phyloP scores from a whole-genome alignment of 306 rosid species.

The Rubus parviflorus region DNA sequence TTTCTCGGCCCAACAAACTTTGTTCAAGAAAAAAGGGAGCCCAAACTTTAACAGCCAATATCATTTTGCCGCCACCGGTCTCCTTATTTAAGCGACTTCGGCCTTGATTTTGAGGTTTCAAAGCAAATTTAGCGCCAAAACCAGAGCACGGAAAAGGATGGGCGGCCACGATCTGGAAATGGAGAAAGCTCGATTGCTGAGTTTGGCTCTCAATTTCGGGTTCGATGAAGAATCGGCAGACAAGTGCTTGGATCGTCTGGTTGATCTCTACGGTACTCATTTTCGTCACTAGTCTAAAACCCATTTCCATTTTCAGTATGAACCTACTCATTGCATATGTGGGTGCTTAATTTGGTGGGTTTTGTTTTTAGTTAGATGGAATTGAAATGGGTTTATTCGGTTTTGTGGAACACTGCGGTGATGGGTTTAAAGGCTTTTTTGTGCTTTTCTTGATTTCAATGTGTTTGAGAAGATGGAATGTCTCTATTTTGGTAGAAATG shows the following conservation, averaged over 20 bases:
- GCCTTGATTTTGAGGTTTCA: conserved; percentile 1
- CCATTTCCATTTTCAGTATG: conserved; percentile 9
- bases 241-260: conserved; percentile 65
- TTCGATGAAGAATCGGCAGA: conserved; percentile 67
- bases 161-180: conserved; percentile 45
- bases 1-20: not conserved
- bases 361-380: not conserved
- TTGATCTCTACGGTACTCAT: conserved; percentile 67
- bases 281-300: not conserved
- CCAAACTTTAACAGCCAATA: not conserved
- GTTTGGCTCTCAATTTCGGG: conserved; percentile 77
- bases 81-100: too few relatives aligned
- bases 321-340: not conserved
- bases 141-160: conserved; percentile 18
- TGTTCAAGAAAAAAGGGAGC: not conserved
- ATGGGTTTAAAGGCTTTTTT: not conserved
- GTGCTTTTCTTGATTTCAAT: not conserved
- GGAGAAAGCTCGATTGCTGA: conserved; percentile 75
- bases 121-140: conserved; percentile 35
- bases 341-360: not conserved
- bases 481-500: not conserved
- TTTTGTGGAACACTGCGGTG: not conserved
- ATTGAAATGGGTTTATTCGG: conserved; percentile 6
- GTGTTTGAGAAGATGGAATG: not conserved
- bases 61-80: not conserved